Evolutionary conservation across 805 yeast species (phyloP).

Genomic region (Pichia ethanolica): DNA sequence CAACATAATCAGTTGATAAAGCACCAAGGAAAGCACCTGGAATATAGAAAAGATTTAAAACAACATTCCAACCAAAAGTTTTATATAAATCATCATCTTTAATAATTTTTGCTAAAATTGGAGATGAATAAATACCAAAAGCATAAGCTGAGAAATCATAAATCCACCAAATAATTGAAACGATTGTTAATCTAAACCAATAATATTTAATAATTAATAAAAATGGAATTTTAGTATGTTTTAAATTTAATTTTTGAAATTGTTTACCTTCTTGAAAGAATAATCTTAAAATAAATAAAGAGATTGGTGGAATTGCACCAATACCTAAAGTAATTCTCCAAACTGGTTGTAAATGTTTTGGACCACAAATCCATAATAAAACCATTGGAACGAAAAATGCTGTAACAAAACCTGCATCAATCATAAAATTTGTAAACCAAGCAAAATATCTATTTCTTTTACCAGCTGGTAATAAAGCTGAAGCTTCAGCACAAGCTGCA

Average conservation of each 20-base stretch:
- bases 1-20: constrained; percentile 72
- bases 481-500: constrained; percentile 89
- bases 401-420: constrained; percentile 79
- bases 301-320: constrained; percentile 82
- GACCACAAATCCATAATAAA: constrained; percentile 71
- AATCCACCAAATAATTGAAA: constrained; percentile 80
- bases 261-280: constrained; percentile 67
- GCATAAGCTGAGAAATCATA: constrained; percentile 87
- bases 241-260: constrained; percentile 64
- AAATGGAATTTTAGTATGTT: constrained; percentile 58
- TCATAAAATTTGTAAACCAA: constrained; percentile 84
- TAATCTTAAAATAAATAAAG: constrained; percentile 70
- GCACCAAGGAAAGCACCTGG: constrained; percentile 92
- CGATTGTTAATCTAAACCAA: constrained; percentile 69
- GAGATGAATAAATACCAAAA: constrained; percentile 75
- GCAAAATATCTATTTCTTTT: constrained; percentile 82
- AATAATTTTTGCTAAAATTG: constrained; percentile 53
- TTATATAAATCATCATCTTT: constrained; percentile 56
- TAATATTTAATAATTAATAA: constrained; percentile 66
- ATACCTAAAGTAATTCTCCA: constrained; percentile 91
- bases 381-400: constrained; percentile 84
- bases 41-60: constrained; percentile 76
- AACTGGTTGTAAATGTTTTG: constrained; percentile 63
- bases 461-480: constrained; percentile 71
- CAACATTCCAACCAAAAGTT: constrained; percentile 89